Evolutionary conservation across 306 rosid species (phyloP), one percentile per base, ranked within the genome.

Genomic region (Psophocarpus tetragonolobus): DNA sequence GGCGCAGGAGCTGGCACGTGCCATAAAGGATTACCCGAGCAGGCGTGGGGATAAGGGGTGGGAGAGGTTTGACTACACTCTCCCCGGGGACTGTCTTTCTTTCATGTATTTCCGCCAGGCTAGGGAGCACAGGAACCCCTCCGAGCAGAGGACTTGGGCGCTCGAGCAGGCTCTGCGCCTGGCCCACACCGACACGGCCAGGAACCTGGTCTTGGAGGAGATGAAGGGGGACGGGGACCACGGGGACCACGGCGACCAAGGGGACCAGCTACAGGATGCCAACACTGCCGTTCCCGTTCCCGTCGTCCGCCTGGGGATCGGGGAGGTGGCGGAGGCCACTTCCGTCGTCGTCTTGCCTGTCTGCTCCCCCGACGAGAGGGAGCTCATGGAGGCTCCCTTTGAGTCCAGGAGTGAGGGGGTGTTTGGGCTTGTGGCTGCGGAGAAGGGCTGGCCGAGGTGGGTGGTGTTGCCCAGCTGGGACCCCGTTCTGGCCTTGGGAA

Each of bases 361-460:
- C 26, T 87, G 91, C 47, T 86, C 68, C 38, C 90, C 87, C 20
- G 89, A 86, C 74, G 91, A 82, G 41, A 78, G 23, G 57, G 90
- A 75, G 77, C 27, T 95, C n/a, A 12, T 75, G 72, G 91, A 87
- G 47, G 97, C 98, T 10, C 98, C 98, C 12, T 50, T 77, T 77
- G 89, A 88, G 83, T 62, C 88, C 20, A 85, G 54, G 58, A 81
- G 80, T 4, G 86, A 84, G 17, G 98, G 97, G 3, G 86, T 74
- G 51, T 92, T 95, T 21, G 93, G 97, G 1, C 90, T 92, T 44
- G 93, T 92, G 80, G 87, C 67, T 77, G 88, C 92, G 2, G 97
- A 95, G 51, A 88, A 95, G n/a, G 97, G 82, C 70, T 95, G 98
- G 98, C 71, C 76, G 27, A 83, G 91, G 73, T 92, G 98, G 98